Percentiles rank a stretch among this genome's conserved stretches.
Conservation (phyloP, 495 filamentous ascomycete genomes). For the Penicillium simplicissimum region DNA sequence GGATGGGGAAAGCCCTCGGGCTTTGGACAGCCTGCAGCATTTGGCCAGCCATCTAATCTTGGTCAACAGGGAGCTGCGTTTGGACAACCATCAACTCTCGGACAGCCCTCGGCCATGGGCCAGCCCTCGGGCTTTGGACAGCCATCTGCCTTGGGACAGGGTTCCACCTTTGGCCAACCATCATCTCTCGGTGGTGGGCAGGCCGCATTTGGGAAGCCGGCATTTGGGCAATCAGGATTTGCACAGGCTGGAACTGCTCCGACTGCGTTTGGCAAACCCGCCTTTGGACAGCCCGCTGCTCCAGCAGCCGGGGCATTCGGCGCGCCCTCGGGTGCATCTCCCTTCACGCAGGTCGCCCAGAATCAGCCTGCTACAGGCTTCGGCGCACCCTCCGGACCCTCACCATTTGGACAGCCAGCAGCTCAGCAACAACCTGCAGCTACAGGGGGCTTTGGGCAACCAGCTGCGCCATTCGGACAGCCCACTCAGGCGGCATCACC, state of each 20-base stretch:
- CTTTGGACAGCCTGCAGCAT: slow-evolving; percentile 15
- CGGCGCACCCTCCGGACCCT: slow-evolving; percentile 26
- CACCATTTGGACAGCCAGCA: slow-evolving; percentile 40
- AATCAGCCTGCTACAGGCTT: slow-evolving; percentile 31
- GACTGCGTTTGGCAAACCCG: slow-evolving; percentile 32
- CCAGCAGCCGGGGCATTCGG: slow-evolving; percentile 24
- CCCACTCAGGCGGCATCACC: slow-evolving; percentile 18
- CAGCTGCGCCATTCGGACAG: slow-evolving; percentile 32
- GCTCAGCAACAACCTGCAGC: slow-evolving; percentile 28
- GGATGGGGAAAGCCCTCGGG: slow-evolving; percentile 2
- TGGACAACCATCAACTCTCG: slow-evolving; percentile 29
- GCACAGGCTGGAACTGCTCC: slow-evolving; percentile 14
- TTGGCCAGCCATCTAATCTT: slow-evolving; percentile 27
- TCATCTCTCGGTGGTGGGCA: slow-evolving; percentile 41
- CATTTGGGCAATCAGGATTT: slow-evolving; percentile 30
- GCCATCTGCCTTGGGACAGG: slow-evolving; percentile 27
- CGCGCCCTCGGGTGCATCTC: slow-evolving; percentile 29
- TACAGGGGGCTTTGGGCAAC: slow-evolving; percentile 23
- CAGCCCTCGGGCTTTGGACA: slow-evolving; percentile 33
- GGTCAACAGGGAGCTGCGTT: slow-evolving; percentile 18
- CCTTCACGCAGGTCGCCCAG: slow-evolving; percentile 38
- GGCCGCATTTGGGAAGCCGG: slow-evolving; percentile 29
- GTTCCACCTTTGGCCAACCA: slow-evolving; percentile 8
- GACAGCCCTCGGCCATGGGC: slow-evolving; percentile 27
- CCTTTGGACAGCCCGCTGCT: slow-evolving; percentile 22